Percentiles rank a stretch among this genome's conserved stretches.
These are phyloP conservation scores for Bipolaris cookei DNA, from an alignment of 2,329 filamentous ascomycete species.

Conservation along the genomic window DNA sequence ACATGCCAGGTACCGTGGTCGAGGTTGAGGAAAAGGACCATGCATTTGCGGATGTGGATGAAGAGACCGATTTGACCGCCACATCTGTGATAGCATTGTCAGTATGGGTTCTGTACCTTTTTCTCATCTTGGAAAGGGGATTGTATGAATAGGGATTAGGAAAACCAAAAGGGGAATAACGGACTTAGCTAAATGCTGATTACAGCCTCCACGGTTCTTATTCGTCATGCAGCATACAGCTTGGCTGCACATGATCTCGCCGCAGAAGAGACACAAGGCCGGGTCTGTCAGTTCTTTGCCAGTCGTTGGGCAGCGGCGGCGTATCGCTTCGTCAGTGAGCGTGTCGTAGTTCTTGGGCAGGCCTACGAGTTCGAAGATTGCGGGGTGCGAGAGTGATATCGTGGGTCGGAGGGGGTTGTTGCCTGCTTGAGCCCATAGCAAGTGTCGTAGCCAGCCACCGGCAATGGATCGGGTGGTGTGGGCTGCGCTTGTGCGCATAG, in stretches of 20 bases:
- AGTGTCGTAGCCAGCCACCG: slow-evolving; percentile 76
- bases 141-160: no score
- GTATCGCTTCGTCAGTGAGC: slow-evolving; percentile 89
- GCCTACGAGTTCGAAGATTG: slow-evolving; percentile 92
- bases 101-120: not conserved
- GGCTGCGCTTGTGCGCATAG: slow-evolving; percentile 36
- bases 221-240: slow-evolving; percentile 85
- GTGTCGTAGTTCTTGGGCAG: slow-evolving; percentile 90
- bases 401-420: slow-evolving; percentile 51
- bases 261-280: slow-evolving; percentile 90
- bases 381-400: slow-evolving; percentile 74
- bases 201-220: slow-evolving; percentile 67
- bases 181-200: slow-evolving; percentile 87
- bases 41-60: slow-evolving; percentile 96
- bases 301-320: slow-evolving; percentile 81
- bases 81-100: slow-evolving; percentile 64
- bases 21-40: slow-evolving; percentile 84
- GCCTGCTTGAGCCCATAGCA: slow-evolving; percentile 50
- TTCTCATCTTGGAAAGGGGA: no score
- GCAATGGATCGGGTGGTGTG: slow-evolving; percentile 59
- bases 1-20: slow-evolving; percentile 81
- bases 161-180: slow-evolving; percentile 50
- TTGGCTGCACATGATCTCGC: slow-evolving; percentile 95
- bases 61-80: slow-evolving; percentile 90
- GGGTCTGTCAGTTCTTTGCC: slow-evolving; percentile 92